Percentiles rank a stretch among this genome's conserved stretches.
phyloP scores from a whole-genome alignment of 805 yeast genomes.

The Starmerella potacharoeniae region DNA sequence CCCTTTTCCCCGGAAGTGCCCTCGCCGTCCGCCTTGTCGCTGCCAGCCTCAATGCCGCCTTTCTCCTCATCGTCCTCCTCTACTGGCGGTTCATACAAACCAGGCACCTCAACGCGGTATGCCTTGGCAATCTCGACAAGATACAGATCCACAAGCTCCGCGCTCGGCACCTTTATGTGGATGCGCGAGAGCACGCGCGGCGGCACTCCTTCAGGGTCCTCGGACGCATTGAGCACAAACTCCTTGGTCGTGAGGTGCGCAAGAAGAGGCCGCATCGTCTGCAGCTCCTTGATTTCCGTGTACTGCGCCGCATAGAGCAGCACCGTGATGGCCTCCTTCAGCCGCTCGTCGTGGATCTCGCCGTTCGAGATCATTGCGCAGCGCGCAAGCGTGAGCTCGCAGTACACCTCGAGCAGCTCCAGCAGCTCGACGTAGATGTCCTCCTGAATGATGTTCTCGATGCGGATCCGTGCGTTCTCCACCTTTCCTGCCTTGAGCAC shows the following conservation, averaged over 20 bases:
- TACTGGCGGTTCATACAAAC: constrained; percentile 26
- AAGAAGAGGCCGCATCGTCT: constrained; percentile 48
- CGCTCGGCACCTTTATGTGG: constrained; percentile 53
- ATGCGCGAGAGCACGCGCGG: constrained; percentile 56
- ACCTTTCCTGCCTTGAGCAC: constrained; percentile 59
- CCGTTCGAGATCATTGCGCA: constrained; percentile 42
- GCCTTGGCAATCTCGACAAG: constrained; percentile 71
- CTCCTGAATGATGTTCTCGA: constrained; percentile 72
- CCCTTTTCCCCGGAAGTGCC: not conserved
- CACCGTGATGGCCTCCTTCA: constrained; percentile 63
- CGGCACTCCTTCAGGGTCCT: constrained; percentile 48
- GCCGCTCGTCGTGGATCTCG: constrained; percentile 22
- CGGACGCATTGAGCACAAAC: constrained; percentile 45
- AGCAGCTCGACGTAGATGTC: constrained; percentile 69
- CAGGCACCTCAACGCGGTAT: constrained; percentile 63
- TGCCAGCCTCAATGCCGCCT: not conserved
- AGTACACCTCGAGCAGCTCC: constrained; percentile 68
- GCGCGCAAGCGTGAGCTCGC: constrained; percentile 71
- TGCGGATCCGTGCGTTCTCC: constrained; percentile 70
- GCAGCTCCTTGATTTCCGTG: constrained; percentile 66
- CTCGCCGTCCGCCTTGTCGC: not conserved
- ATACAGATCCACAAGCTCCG: constrained; percentile 55
- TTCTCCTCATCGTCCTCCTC: constrained; percentile 1
- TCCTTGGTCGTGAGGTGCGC: constrained; percentile 57
- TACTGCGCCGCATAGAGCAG: constrained; percentile 58